Conservation (phyloP, 176 grass and related monocot genomes). For the Carex kokanica region DNA sequence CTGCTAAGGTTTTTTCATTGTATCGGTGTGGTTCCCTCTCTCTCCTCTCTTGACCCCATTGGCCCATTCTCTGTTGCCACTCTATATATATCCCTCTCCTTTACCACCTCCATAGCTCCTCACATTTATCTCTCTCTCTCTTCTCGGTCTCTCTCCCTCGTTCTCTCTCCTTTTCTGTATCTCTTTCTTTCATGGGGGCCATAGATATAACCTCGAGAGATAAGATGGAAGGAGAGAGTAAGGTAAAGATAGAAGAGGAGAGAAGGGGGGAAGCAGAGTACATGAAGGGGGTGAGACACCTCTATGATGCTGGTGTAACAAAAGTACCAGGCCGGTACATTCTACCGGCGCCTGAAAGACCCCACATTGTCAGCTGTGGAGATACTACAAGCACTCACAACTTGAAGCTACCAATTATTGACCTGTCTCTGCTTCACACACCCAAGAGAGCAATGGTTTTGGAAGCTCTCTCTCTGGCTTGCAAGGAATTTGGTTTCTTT, state of each 20-base stretch:
- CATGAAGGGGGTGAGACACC: slow-evolving; percentile 56
- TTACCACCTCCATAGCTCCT: background rate
- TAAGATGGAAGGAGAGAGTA: slow-evolving; percentile 1
- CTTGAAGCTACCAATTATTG: slow-evolving; percentile 53
- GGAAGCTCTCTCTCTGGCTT: slow-evolving; percentile 47
- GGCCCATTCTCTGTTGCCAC: background rate
- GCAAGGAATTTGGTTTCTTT: slow-evolving; percentile 75
- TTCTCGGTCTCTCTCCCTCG: no score
- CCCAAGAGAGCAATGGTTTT: slow-evolving; percentile 44
- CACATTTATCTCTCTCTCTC: background rate
- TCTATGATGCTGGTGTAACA: slow-evolving; percentile 55
- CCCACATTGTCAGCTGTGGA: background rate
- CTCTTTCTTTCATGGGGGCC: background rate
- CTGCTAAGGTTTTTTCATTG: background rate
- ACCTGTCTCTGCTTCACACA: slow-evolving; percentile 46
- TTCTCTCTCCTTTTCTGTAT: background rate
- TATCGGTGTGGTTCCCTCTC: background rate
- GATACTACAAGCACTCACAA: background rate
- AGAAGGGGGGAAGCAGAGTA: background rate
- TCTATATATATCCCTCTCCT: slow-evolving; percentile 30
- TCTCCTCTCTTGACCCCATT: background rate
- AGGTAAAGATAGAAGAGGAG: slow-evolving; percentile 4
- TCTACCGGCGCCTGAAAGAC: slow-evolving; percentile 45
- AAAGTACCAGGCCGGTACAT: slow-evolving; percentile 51
- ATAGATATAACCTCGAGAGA: background rate